These are phyloP conservation scores for Leccinum boreale DNA, from an alignment of 768 basidiomycete genomes.

Conservation along the genomic window DNA sequence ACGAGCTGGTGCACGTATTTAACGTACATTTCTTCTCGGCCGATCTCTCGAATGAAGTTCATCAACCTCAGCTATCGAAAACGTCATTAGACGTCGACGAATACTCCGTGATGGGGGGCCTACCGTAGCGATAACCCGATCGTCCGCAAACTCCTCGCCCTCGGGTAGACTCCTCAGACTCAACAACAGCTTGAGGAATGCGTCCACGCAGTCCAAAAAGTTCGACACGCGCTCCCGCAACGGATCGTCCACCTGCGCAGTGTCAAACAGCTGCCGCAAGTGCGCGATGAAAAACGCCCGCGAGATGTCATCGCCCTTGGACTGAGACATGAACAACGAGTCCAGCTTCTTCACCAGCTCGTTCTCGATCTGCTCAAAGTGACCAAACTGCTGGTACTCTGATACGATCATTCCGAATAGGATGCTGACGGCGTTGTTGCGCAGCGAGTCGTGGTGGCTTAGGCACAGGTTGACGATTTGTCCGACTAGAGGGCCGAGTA, in stretches of 20 bases:
- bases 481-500: conserved; percentile 80
- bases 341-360: conserved; percentile 91
- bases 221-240: conserved; percentile 72
- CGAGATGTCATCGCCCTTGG: conserved; percentile 86
- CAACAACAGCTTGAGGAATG: conserved; percentile 87
- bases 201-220: conserved; percentile 88
- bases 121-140: conserved; percentile 89
- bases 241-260: conserved; percentile 73
- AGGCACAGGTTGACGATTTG: conserved; percentile 89
- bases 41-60: conserved; percentile 91
- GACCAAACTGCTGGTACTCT: conserved; percentile 79
- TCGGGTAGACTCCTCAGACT: conserved; percentile 87
- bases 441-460: conserved; percentile 90
- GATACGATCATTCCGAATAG: conserved; percentile 95
- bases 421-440: conserved; percentile 88
- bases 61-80: conserved; percentile 69
- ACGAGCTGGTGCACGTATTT: conserved; percentile 96
- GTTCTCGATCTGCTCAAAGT: conserved; percentile 88
- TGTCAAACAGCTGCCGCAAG: conserved; percentile 85
- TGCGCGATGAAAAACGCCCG: conserved; percentile 92
- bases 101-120: conserved; percentile 10
- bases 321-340: conserved; percentile 88
- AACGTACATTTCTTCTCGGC: conserved; percentile 90
- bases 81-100: conserved; percentile 7
- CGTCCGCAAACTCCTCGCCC: conserved; percentile 92